A percentile compares a stretch with the other conserved stretches of the same genome.
Evolutionary conservation across 2,329 filamentous ascomycete species (phyloP).

Genomic region (Monosporascus sp.): DNA sequence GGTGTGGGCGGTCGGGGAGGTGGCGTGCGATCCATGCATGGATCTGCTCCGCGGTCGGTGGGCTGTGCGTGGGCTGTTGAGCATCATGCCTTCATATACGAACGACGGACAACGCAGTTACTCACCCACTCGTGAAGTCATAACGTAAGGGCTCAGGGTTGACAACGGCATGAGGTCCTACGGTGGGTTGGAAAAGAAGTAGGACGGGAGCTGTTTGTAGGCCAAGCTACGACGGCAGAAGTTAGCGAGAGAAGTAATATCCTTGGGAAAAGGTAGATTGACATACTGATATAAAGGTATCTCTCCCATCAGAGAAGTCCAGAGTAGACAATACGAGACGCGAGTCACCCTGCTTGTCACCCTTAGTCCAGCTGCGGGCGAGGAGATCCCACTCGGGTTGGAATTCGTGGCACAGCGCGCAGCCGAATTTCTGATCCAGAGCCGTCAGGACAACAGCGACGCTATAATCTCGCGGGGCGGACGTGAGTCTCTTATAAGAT

Average conservation of each 20-base stretch:
- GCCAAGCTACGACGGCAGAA: conserved; percentile 57
- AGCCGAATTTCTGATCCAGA: conserved; percentile 76
- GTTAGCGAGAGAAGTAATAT: conserved; percentile 6
- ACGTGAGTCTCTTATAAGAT: conserved; percentile 70
- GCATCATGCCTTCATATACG: conserved; percentile 4
- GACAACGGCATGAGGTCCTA: conserved; percentile 70
- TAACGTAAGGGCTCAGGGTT: conserved; percentile 68
- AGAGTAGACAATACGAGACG: conserved; percentile 75
- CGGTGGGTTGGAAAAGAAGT: conserved; percentile 79
- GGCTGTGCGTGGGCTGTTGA: conserved; percentile 46
- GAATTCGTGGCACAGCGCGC: conserved; percentile 82
- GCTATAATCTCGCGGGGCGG: conserved; percentile 76
- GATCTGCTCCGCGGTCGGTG: conserved; percentile 69
- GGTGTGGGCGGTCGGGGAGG: conserved; percentile 72
- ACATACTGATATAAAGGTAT: conserved; percentile 78
- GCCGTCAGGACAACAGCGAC: conserved; percentile 82
- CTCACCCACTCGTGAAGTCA: conserved; percentile 79
- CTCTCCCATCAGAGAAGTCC: conserved; percentile 81
- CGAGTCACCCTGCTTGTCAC: conserved; percentile 69
- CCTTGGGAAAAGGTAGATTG: conserved; percentile 6
- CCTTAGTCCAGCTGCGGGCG: conserved; percentile 79
- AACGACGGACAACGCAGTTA: conserved; percentile 2
- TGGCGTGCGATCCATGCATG: conserved; percentile 75
- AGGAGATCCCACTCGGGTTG: conserved; percentile 91
- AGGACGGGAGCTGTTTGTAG: conserved; percentile 93